Evolutionary conservation across 140 eudicot genomes (phyloP).

Genomic region (Erigeron philadelphicus): DNA sequence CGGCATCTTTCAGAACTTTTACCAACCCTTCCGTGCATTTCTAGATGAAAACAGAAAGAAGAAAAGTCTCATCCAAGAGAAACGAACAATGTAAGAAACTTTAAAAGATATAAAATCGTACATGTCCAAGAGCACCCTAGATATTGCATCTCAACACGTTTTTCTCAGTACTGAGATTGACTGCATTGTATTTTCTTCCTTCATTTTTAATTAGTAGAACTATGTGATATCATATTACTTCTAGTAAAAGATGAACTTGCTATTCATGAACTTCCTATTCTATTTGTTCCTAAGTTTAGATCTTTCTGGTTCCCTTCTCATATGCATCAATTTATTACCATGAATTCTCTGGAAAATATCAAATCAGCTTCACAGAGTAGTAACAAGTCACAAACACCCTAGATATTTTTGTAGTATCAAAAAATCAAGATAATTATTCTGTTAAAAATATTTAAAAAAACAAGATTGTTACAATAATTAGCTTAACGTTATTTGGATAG

Average conservation of each 20-base stretch:
- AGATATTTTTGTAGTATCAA: too few species aligned
- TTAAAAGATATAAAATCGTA: constrained; percentile 10
- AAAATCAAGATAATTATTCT: too few species aligned
- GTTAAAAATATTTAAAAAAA: too few species aligned
- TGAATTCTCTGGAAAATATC: not conserved
- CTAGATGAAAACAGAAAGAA: constrained; percentile 32
- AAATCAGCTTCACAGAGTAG: not conserved
- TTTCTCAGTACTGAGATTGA: not conserved
- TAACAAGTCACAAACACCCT: not conserved
- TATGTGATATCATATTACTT: constrained; percentile 5
- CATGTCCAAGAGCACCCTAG: not conserved
- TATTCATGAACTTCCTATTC: not conserved
- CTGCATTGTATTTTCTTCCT: not conserved
- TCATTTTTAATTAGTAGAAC: constrained; percentile 2
- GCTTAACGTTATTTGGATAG: not conserved
- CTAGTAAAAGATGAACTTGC: constrained; percentile 7
- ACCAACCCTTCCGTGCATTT: constrained; percentile 83
- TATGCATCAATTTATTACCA: not conserved
- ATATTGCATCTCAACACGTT: not conserved
- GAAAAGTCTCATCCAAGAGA: not conserved
- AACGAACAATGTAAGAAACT: not conserved
- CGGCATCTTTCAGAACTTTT: constrained; percentile 76
- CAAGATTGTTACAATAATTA: not conserved
- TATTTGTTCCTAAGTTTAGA: constrained; percentile 2
- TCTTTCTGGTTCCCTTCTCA: constrained; percentile 19